Base-by-base conservation (phyloP, 208 protist genomes). In the Acanthamoeba castellanii region DNA sequence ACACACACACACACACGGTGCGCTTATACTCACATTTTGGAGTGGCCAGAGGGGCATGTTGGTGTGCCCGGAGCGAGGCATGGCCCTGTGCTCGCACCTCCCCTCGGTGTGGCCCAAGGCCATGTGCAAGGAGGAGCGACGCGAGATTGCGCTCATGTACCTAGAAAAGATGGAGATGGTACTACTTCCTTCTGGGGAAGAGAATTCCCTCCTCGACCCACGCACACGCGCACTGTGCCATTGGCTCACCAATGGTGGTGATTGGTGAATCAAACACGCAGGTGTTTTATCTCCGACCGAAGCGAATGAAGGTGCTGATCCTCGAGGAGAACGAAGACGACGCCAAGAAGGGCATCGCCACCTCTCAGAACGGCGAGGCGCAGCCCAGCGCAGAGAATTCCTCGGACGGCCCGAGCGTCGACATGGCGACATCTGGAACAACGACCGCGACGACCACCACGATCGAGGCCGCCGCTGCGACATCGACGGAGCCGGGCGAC, bases 261-360 rank as follows among this genome's bases (percentile, higher is more conserved):
- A 3, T 1, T 1, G 37, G 37, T 42, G 37, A 42, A 42, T 42
- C 37, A 42, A n/a, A n/a, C n/a, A n/a, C n/a, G n/a, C 37, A 64
- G 47, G 1, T 88, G 45, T 88, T 88, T 61, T 88, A 88, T 34
- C 42, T 88, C 6, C 42, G 52, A 20, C 81, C 81, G 1, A 88
- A 88, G 81, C 20, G 81, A 9, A 88, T 61, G 52, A 88, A 59
- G n/a, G 81, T 88, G 52, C 81, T 88, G 25, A 88, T 88, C n/a
- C 81, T 88, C 9, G 81, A 88, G 25, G 52, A 88, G 27, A 32
- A 88, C n/a, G 42, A n/a, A 30, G 22, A 20, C 20, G 70, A n/a
- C 42, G 32, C n/a, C 42, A 42, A 42, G 37, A 42, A n/a, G n/a
- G 27, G 34, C 37, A 22, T 3, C 72, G 37, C 2, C 16, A 42